Evolutionary conservation across 345 rosid genomes (phyloP).

Genomic region (Sonneratia caseolaris): DNA sequence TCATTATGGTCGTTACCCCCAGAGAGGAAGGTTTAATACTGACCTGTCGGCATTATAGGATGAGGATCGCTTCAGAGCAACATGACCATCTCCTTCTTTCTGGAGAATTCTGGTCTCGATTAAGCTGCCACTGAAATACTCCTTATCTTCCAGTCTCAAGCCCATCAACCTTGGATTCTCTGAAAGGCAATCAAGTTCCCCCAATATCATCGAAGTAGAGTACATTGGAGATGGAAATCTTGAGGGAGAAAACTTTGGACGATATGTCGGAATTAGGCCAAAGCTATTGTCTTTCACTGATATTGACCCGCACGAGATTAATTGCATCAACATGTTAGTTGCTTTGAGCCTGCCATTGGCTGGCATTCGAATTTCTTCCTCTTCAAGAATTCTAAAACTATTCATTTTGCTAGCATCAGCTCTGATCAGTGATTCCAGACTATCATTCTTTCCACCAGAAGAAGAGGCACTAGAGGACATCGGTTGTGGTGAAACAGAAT

Average conservation of each 20-base stretch:
- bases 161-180: slow-evolving; percentile 75
- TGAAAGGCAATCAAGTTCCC: slow-evolving; percentile 75
- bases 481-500: slow-evolving; percentile 60
- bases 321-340: slow-evolving; percentile 70
- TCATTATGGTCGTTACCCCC: neutral
- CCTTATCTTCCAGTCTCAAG: slow-evolving; percentile 72
- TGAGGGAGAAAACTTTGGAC: slow-evolving; percentile 45
- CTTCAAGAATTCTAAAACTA: slow-evolving; percentile 80
- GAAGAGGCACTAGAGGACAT: slow-evolving; percentile 63
- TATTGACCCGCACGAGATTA: slow-evolving; percentile 93
- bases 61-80: slow-evolving; percentile 79
- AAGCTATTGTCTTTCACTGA: slow-evolving; percentile 86
- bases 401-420: slow-evolving; percentile 84
- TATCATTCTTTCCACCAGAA: slow-evolving; percentile 63
- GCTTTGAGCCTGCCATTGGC: slow-evolving; percentile 59
- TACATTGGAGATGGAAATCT: slow-evolving; percentile 43
- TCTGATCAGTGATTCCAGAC: slow-evolving; percentile 83
- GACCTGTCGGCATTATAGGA: slow-evolving; percentile 95
- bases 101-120: slow-evolving; percentile 59
- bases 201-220: slow-evolving; percentile 58
- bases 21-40: slow-evolving; percentile 10
- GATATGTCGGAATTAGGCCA: slow-evolving; percentile 75
- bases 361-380: slow-evolving; percentile 64
- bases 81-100: slow-evolving; percentile 35
- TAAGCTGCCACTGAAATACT: slow-evolving; percentile 88